A percentile compares a stretch with the other conserved stretches of the same genome.
Evolutionary conservation across 1,284 basidiomycete genomes (phyloP).

Genomic region (Moesziomyces aphidis): DNA sequence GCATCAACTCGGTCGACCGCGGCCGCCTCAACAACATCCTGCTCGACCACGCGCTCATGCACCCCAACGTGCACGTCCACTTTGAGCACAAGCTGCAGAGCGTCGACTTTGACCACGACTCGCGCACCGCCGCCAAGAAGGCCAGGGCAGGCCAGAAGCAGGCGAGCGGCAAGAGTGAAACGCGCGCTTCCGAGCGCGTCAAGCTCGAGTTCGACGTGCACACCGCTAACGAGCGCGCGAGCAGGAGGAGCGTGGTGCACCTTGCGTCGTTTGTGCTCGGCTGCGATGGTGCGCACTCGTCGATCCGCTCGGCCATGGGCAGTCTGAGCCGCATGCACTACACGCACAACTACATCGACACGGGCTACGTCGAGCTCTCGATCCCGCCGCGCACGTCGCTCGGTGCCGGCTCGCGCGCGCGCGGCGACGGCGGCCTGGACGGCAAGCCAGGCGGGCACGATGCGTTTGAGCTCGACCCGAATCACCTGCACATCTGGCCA

Average conservation of each 20-base stretch:
- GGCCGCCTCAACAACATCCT: conserved; percentile 86
- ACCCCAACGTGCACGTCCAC: conserved; percentile 77
- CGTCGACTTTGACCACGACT: conserved; percentile 78
- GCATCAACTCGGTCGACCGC: conserved; percentile 92
- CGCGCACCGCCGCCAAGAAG: background rate
- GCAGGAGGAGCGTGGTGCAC: conserved; percentile 14
- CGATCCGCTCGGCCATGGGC: conserved; percentile 71
- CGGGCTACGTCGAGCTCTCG: conserved; percentile 95
- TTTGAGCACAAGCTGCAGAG: conserved; percentile 84
- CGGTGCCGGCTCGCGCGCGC: conserved; percentile 71
- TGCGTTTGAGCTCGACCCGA: conserved; percentile 85
- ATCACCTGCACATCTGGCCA: conserved; percentile 99
- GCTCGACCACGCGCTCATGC: conserved; percentile 77
- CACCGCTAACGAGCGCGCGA: conserved; percentile 9
- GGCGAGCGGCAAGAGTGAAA: conserved; percentile 1
- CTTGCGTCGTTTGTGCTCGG: conserved; percentile 51
- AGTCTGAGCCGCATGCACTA: conserved; percentile 75
- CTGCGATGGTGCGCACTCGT: conserved; percentile 54
- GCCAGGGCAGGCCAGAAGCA: background rate
- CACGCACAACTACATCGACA: conserved; percentile 91
- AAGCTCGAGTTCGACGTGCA: conserved; percentile 38
- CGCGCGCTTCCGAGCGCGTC: conserved; percentile 11
- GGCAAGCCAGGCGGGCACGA: conserved; percentile 40
- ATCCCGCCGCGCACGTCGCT: conserved; percentile 79
- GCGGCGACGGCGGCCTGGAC: conserved; percentile 68